Base-by-base conservation (phyloP, 768 basidiomycete genomes). In the Suillus clintonianus region DNA sequence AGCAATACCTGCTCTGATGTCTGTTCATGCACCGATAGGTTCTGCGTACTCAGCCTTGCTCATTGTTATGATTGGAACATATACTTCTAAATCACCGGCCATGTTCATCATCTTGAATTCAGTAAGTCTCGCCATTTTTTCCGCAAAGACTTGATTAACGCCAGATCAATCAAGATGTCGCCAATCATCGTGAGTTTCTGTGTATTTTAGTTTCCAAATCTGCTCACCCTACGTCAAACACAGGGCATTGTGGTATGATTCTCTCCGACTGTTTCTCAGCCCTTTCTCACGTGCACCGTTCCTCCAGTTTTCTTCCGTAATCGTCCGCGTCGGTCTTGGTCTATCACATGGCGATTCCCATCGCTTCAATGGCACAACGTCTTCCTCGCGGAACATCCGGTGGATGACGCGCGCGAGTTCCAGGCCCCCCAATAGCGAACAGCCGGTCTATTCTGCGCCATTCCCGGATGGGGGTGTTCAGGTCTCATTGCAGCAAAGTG, bases 291-390 rank as follows among this genome's bases (percentile, higher is more conserved):
- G 13, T 37, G 19, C 41, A 59, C 58, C 61, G 8, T 62, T 54
- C n/a, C 48, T 34, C 37, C 59, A 60, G 42, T 74, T 72, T 58
- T 72, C 73, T 45, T 69, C 65, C 43, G 69, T 74, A 8, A 72
- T 74, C 55, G 66, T 72, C 36, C 73, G 71, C 34, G 66, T 72
- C n/a, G 70, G 68, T 36, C 34, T 66, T 8, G 70, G 70, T 34
- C 43, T 71, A 36, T 69, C 65, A 37, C 65, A 69, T n/a, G 70
- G 67, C 19, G 70, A 65, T 43, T n/a, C 47, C 13, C 36, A 43
- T 34, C 45, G 4, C 9, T 24, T 37, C 5, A 53, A 41, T 3
- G 13, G 32, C 61, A 34, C 9, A 13, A 4, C 47, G 13, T 34
- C 59, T 30, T 34, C 17, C n/a, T 50, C 53, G 19, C 69, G 60